Base-by-base conservation (phyloP, 1,139 yeast species). In the Protomyces inundatus region DNA sequence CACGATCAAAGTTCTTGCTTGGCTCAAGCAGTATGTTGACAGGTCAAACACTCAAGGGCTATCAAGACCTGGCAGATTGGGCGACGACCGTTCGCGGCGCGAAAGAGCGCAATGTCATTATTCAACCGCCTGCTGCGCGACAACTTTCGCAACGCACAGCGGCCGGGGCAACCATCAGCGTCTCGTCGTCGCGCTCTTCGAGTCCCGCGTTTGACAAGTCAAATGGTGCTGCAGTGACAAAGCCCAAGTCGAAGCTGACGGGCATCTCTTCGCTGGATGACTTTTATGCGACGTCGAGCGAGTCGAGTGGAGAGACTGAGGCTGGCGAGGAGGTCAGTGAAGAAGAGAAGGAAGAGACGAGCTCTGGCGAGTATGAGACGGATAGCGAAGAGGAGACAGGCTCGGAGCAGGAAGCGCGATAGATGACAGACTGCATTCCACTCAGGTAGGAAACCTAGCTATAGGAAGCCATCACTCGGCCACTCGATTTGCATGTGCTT, bases 211-310 rank as follows among this genome's bases (percentile, higher is more conserved):
- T 35, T 36, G 48, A 42, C 10, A 42, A 16, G 48, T 5, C 30
- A 23, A 42, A 42, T 42, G 57, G 48, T 34, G 61, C 48, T 37
- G 66, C 64, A 4, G 54, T 46, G 35, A 54, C 58, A 46, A 54
- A 60, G 39, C 65, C 68, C 4, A 55, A 50, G 52, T 56, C 66
- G 10, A 61, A 66, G 12, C 46, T 64, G 14, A 54, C 68, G 65
- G 54, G 63, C 34, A 64, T 58, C 36, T 61, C 72, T 46, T 76
- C 48, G 66, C 68, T 67, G 75, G 68, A 82, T 74, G 70, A 80
- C 85, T 71, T 82, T 82, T 68, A 77, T 87, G 58, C 96, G 87
- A 74, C 88, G 39, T 68, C 70, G 36, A 68, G 73, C 65, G 72
- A 75, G 58, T 70, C 55, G 3, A 74, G 68, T 23, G 61, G 50